These are phyloP conservation scores for Lolium perenne DNA, from an alignment of 176 grass and related monocot species.

Conservation along the genomic window DNA sequence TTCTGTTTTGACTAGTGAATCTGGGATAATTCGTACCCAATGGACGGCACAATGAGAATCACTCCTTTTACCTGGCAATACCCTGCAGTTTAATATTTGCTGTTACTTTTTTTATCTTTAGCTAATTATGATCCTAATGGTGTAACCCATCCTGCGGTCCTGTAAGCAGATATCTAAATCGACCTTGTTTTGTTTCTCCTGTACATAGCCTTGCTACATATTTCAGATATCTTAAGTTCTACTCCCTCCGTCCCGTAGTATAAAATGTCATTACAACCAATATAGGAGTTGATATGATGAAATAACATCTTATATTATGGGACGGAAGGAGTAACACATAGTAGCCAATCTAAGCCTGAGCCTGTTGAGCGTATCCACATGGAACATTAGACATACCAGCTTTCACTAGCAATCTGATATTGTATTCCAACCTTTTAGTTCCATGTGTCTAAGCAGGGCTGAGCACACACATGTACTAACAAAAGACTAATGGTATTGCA, in stretches of 20 bases:
- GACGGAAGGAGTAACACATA: background rate
- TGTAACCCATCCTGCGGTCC: background rate
- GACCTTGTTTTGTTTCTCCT: background rate
- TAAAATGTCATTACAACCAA: no score
- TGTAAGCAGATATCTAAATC: conserved; percentile 11
- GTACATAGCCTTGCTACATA: background rate
- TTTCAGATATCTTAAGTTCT: background rate
- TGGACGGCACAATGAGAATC: background rate
- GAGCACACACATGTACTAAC: conserved; percentile 25
- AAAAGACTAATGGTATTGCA: conserved; percentile 42
- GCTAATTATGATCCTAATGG: conserved; percentile 8
- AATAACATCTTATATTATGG: no score
- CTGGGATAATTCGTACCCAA: background rate
- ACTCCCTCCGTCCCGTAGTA: no score
- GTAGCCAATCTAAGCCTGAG: background rate
- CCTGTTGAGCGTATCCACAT: background rate
- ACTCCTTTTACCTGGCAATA: background rate
- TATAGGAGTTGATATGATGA: no score
- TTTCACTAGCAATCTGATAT: background rate
- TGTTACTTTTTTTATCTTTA: conserved; percentile 4
- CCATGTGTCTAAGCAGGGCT: background rate
- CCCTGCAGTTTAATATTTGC: background rate
- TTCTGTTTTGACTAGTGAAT: conserved; percentile 1
- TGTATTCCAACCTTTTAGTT: background rate
- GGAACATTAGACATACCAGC: background rate